phyloP scores from a whole-genome alignment of 495 filamentous ascomycete genomes.

The Venustampulla echinocandica region DNA sequence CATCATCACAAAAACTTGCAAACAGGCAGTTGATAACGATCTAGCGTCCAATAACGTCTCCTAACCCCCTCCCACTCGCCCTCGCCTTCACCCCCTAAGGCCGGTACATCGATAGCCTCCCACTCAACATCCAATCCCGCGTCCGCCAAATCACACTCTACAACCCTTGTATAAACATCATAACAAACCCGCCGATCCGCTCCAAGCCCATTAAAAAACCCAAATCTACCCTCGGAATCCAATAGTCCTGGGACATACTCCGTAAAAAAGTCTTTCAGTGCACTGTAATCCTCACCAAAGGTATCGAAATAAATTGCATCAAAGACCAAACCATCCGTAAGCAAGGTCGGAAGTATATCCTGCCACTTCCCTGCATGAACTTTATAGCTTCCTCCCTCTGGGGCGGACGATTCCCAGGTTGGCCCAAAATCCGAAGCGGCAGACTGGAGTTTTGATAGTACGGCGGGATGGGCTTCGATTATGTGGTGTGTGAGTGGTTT shows the following conservation, averaged over 20 bases:
- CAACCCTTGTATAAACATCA: conserved; percentile 89
- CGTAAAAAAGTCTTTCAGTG: conserved; percentile 78
- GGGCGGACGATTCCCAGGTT: conserved; percentile 34
- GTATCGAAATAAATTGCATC: conserved; percentile 98
- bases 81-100: conserved; percentile 39
- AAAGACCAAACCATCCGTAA: conserved; percentile 62
- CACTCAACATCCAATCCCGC: conserved; percentile 86
- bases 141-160: conserved; percentile 85
- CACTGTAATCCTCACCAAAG: conserved; percentile 85
- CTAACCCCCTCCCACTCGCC: conserved; percentile 78
- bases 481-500: conserved; percentile 68
- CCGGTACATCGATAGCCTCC: conserved; percentile 57
- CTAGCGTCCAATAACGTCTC: conserved; percentile 79
- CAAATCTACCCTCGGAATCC: conserved; percentile 63
- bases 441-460: conserved; percentile 56
- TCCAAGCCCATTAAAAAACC: conserved; percentile 94
- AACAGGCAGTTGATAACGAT: conserved; percentile 61
- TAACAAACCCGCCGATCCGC: conserved; percentile 89
- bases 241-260: conserved; percentile 77
- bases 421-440: conserved; percentile 36
- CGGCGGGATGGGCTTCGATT: conserved; percentile 82
- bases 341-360: conserved; percentile 62
- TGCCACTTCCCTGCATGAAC: conserved; percentile 66
- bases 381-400: conserved; percentile 34
- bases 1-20: conserved; percentile 31